Percentiles rank a stretch among this genome's conserved stretches.
Conservation (phyloP, 202 grass and related monocot species). For the Hordeum pubiflorum region DNA sequence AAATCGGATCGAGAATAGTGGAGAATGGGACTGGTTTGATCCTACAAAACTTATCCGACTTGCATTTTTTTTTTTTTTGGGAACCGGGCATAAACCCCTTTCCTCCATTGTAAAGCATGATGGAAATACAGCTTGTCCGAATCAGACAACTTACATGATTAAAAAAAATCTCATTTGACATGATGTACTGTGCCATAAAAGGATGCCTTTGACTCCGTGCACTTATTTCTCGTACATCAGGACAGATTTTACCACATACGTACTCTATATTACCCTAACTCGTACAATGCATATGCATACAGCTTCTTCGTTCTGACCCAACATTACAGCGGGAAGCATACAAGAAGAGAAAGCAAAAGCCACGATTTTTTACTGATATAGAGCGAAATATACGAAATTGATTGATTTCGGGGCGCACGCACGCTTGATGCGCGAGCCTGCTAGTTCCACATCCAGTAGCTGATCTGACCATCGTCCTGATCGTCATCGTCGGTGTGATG, state of each 20-base stretch:
- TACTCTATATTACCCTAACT: slow-evolving; percentile 27
- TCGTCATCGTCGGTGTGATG: slow-evolving; percentile 44
- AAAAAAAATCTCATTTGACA: slow-evolving; percentile 22
- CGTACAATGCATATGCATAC: slow-evolving; percentile 42
- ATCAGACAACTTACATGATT: not conserved
- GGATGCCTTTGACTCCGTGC: slow-evolving; percentile 38
- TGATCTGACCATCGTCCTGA: slow-evolving; percentile 39
- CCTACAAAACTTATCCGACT: too few species aligned
- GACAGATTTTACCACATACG: slow-evolving; percentile 12
- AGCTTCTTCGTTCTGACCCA: slow-evolving; percentile 9
- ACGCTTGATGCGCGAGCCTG: not conserved
- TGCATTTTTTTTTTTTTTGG: too few species aligned
- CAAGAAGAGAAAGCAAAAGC: not conserved
- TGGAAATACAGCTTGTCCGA: too few species aligned
- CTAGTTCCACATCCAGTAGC: slow-evolving; percentile 75
- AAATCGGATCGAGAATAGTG: too few species aligned
- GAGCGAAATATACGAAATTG: not conserved
- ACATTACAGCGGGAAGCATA: slow-evolving; percentile 8
- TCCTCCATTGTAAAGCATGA: too few species aligned
- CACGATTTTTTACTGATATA: not conserved
- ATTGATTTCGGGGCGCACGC: not conserved
- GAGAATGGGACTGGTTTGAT: too few species aligned
- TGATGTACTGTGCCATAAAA: slow-evolving; percentile 35
- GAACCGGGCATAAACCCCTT: too few species aligned
- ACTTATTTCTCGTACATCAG: slow-evolving; percentile 46